These are phyloP conservation scores for Cladosporium sp. DNA, from an alignment of 2,329 filamentous ascomycete genomes.

Conservation along the genomic window DNA sequence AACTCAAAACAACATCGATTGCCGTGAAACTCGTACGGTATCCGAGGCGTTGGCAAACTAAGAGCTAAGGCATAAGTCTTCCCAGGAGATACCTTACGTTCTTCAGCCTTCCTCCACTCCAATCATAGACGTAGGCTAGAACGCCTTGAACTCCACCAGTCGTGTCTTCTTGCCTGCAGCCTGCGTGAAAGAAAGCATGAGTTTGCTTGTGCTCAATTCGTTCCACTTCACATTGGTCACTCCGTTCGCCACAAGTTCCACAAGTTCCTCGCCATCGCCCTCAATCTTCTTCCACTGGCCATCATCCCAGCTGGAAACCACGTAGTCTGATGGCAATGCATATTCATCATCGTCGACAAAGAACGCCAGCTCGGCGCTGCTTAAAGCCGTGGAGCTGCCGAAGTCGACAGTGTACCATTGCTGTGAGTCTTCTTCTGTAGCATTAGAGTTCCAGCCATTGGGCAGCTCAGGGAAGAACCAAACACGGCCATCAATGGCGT, in stretches of 20 bases:
- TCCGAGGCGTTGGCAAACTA: no score
- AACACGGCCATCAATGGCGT: conserved; percentile 37
- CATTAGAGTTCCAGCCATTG: conserved; percentile 37
- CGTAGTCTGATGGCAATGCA: conserved; percentile 29
- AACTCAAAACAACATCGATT: no score
- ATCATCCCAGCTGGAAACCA: conserved; percentile 25
- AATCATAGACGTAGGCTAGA: neutral
- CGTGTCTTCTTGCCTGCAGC: conserved; percentile 30
- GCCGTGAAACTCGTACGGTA: no score
- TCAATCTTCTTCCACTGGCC: conserved; percentile 30
- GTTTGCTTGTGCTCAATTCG: conserved; percentile 22
- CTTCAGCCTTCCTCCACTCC: neutral
- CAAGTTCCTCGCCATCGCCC: conserved; percentile 18
- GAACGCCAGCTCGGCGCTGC: conserved; percentile 36
- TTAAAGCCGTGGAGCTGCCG: conserved; percentile 25
- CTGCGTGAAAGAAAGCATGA: conserved; percentile 34
- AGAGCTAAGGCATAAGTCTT: no score
- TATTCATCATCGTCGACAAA: conserved; percentile 30
- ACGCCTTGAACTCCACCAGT: conserved; percentile 39
- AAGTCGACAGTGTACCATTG: conserved; percentile 39
- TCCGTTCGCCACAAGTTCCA: conserved; percentile 35
- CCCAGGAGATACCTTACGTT: neutral
- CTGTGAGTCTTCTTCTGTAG: conserved; percentile 23
- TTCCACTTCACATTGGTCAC: conserved; percentile 34
- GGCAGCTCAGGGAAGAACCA: conserved; percentile 39